phyloP scores from a whole-genome alignment of 805 yeast genomes.

The Ogataea nonfermentans region DNA sequence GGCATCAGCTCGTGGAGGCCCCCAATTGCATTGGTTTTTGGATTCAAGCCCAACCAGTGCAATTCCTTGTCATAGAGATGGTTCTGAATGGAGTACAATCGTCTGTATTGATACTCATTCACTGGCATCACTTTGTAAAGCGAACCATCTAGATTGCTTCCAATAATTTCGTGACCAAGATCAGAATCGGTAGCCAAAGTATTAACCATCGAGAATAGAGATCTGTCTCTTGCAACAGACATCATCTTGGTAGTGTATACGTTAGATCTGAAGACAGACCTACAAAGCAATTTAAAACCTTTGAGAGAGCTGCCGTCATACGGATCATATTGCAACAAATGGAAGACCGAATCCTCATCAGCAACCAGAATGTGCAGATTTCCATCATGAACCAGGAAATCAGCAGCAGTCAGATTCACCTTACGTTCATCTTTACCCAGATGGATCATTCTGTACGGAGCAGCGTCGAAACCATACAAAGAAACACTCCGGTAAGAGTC shows the following conservation, averaged over 20 bases:
- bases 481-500: slow-evolving; percentile 77
- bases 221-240: slow-evolving; percentile 39
- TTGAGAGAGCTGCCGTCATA: slow-evolving; percentile 81
- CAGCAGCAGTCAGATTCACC: slow-evolving; percentile 67
- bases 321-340: slow-evolving; percentile 83
- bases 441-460: slow-evolving; percentile 82
- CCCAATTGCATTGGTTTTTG: slow-evolving; percentile 59
- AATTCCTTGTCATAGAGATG: slow-evolving; percentile 76
- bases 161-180: slow-evolving; percentile 56
- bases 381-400: slow-evolving; percentile 70
- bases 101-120: slow-evolving; percentile 70
- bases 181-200: slow-evolving; percentile 31
- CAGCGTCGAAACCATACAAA: slow-evolving; percentile 89
- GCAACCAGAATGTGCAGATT: slow-evolving; percentile 65
- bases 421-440: slow-evolving; percentile 71
- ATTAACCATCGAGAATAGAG: slow-evolving; percentile 30
- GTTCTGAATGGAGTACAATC: slow-evolving; percentile 82
- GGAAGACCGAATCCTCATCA: slow-evolving; percentile 66
- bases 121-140: slow-evolving; percentile 72
- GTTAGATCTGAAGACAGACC: slow-evolving; percentile 69
- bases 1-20: slow-evolving; percentile 34
- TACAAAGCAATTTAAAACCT: slow-evolving; percentile 72
- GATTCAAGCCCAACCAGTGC: slow-evolving; percentile 78
- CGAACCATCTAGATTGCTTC: slow-evolving; percentile 78
- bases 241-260: slow-evolving; percentile 55